These are phyloP conservation scores for Auricularia sp. DNA, from an alignment of 768 basidiomycete genomes.

Conservation along the genomic window DNA sequence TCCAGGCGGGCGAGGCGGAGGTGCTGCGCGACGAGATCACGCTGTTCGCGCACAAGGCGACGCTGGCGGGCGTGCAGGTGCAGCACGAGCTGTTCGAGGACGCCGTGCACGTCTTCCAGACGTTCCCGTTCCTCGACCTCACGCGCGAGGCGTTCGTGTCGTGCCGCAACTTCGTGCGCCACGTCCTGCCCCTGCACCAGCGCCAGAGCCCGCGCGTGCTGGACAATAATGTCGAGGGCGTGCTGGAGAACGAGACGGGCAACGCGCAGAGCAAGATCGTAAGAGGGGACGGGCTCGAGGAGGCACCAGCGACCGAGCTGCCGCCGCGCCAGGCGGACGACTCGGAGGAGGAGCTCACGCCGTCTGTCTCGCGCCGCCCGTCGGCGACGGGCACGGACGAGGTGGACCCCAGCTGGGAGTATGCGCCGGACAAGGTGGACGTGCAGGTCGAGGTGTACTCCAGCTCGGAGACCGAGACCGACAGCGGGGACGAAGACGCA, in stretches of 20 bases:
- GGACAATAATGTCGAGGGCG: constrained; percentile 43
- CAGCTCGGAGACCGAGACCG: not conserved
- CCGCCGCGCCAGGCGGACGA: constrained; percentile 8
- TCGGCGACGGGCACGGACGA: constrained; percentile 8
- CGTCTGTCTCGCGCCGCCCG: not conserved
- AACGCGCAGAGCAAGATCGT: constrained; percentile 58
- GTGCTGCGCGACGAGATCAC: constrained; percentile 91
- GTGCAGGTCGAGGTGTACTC: not conserved
- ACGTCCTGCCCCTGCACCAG: constrained; percentile 45
- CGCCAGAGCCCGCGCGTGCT: constrained; percentile 41
- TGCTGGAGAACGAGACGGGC: constrained; percentile 60
- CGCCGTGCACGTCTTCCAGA: constrained; percentile 88
- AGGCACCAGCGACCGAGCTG: constrained; percentile 30
- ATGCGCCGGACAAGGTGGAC: constrained; percentile 14
- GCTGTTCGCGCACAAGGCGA: constrained; percentile 87
- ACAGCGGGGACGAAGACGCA: not conserved
- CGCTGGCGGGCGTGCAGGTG: constrained; percentile 73
- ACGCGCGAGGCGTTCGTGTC: constrained; percentile 58
- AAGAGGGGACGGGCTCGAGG: constrained; percentile 57
- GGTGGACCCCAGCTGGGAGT: constrained; percentile 44
- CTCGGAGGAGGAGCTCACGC: constrained; percentile 5
- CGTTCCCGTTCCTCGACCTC: constrained; percentile 67
- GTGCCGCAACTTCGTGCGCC: constrained; percentile 58
- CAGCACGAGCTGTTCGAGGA: constrained; percentile 87
- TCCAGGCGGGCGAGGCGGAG: constrained; percentile 90